These are phyloP conservation scores for Tilletia indica DNA, from an alignment of 1,284 basidiomycete species.

Conservation along the genomic window DNA sequence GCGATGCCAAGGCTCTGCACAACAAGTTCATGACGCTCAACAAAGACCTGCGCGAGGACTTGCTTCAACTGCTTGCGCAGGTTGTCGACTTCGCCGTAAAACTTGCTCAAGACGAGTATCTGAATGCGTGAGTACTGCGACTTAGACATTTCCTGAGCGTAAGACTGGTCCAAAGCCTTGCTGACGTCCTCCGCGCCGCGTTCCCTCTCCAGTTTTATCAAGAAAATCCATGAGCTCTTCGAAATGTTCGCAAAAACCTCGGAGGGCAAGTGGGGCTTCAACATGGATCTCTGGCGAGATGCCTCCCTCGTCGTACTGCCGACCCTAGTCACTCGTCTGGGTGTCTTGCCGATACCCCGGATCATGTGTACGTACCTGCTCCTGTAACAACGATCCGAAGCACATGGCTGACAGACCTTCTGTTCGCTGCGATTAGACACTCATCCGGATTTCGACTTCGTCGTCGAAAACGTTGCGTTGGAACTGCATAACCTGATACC, in stretches of 20 bases:
- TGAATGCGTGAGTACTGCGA: background rate
- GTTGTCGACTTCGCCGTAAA: slow-evolving; percentile 14
- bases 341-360: slow-evolving; percentile 27
- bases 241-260: slow-evolving; percentile 17
- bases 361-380: slow-evolving; percentile 21
- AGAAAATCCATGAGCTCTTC: background rate
- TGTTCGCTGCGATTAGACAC: background rate
- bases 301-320: slow-evolving; percentile 20
- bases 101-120: slow-evolving; percentile 21
- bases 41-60: slow-evolving; percentile 8
- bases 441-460: slow-evolving; percentile 31
- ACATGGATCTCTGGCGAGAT: slow-evolving; percentile 18
- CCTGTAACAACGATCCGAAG: background rate
- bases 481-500: slow-evolving; percentile 25
- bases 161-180: background rate
- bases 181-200: background rate
- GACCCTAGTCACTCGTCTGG: slow-evolving; percentile 19
- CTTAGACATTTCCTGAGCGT: no score
- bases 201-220: background rate
- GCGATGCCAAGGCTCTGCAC: slow-evolving; percentile 17
- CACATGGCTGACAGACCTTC: no score
- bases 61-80: slow-evolving; percentile 12
- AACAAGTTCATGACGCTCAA: slow-evolving; percentile 17
- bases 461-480: slow-evolving; percentile 29
- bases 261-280: slow-evolving; percentile 19